Conservation (phyloP, 495 filamentous ascomycete genomes). For the Trypethelium eluteriae region DNA sequence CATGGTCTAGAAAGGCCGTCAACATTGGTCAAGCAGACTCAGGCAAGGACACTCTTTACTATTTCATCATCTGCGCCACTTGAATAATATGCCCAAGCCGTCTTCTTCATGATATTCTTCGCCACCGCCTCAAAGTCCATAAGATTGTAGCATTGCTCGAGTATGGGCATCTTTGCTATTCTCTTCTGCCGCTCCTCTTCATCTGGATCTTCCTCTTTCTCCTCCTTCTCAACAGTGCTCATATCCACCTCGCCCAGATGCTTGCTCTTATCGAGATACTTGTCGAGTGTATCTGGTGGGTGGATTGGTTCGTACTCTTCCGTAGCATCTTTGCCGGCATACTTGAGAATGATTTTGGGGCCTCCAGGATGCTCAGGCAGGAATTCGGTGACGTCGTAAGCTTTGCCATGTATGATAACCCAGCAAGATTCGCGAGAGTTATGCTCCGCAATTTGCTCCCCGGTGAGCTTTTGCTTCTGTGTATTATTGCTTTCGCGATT, state of each 20-base stretch:
- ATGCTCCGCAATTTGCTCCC: constrained; percentile 61
- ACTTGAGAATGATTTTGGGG: constrained; percentile 68
- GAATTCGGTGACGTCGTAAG: constrained; percentile 77
- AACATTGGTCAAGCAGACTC: not conserved
- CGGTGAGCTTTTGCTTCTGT: constrained; percentile 43
- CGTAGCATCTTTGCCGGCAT: constrained; percentile 81
- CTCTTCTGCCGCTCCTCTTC: constrained; percentile 69
- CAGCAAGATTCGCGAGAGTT: constrained; percentile 63
- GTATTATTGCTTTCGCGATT: constrained; percentile 33
- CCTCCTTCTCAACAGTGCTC: constrained; percentile 67
- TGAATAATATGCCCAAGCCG: constrained; percentile 94
- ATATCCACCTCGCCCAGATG: constrained; percentile 91
- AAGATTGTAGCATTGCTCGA: constrained; percentile 89
- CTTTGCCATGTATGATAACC: constrained; percentile 67
- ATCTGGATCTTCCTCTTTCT: constrained; percentile 63
- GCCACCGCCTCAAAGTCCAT: constrained; percentile 94
- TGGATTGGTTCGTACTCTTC: constrained; percentile 78
- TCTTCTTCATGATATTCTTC: constrained; percentile 81
- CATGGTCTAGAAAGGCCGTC: constrained; percentile 56
- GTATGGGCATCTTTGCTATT: constrained; percentile 66
- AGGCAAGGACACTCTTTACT: constrained; percentile 43
- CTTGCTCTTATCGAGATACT: constrained; percentile 75
- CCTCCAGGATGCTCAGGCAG: constrained; percentile 67
- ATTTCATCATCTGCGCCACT: constrained; percentile 96
- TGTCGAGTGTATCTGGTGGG: constrained; percentile 67